These are phyloP conservation scores for Hylodesmum podocarpum DNA, from an alignment of 306 rosid species.

Conservation along the genomic window DNA sequence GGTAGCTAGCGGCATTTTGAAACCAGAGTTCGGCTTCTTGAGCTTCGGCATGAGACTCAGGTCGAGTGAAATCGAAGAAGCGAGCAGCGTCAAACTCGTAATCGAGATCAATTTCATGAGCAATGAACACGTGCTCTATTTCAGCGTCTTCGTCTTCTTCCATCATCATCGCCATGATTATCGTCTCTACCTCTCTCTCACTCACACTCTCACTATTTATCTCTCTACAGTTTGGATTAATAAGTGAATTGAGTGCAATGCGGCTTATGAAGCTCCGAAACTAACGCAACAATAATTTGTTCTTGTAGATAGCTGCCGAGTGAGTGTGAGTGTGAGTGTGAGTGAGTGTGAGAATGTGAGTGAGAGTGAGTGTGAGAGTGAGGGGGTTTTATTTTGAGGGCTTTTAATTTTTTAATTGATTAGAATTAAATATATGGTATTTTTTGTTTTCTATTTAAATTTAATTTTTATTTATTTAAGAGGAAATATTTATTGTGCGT, in stretches of 20 bases:
- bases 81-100: conserved; percentile 52
- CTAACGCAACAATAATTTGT: neutral
- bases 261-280: conserved; percentile 27
- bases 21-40: conserved; percentile 41
- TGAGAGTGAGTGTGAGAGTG: neutral
- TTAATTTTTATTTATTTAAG: neutral
- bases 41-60: conserved; percentile 35
- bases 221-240: neutral
- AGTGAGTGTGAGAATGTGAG: neutral
- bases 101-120: conserved; percentile 54
- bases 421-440: neutral
- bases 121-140: conserved; percentile 42
- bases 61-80: conserved; percentile 51
- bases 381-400: neutral
- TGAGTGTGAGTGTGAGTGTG: neutral
- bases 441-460: neutral
- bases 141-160: conserved; percentile 41
- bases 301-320: neutral
- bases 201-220: neutral
- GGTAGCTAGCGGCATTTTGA: conserved; percentile 36
- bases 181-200: no score
- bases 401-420: neutral
- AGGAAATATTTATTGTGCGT: neutral
- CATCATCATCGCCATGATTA: conserved; percentile 14
- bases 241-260: neutral